These are phyloP conservation scores for Tephrocybe sp. DNA, from an alignment of 768 basidiomycete species.

Conservation along the genomic window DNA sequence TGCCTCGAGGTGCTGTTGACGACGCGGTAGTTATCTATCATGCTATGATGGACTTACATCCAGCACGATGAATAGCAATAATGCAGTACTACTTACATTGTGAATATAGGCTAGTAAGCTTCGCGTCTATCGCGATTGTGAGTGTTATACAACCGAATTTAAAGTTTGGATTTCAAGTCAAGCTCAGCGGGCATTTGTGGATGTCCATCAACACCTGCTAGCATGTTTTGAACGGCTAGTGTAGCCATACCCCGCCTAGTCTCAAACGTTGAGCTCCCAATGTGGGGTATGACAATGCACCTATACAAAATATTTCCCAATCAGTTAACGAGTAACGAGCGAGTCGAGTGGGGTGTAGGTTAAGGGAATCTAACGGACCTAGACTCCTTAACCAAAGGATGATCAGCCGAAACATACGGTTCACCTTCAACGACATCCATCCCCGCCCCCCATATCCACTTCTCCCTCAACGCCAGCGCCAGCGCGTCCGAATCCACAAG, in stretches of 20 bases:
- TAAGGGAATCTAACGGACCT: conserved; percentile 37
- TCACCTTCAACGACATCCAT: conserved; percentile 95
- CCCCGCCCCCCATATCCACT: conserved; percentile 89
- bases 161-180: conserved; percentile 19
- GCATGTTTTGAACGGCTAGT: conserved; percentile 65
- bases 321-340: too few species aligned
- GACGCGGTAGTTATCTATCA: too few species aligned
- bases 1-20: too few species aligned
- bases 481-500: conserved; percentile 91
- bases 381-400: conserved; percentile 78
- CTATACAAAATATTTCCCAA: conserved; percentile 20
- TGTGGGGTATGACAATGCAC: conserved; percentile 84
- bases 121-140: too few species aligned
- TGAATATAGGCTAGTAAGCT: too few species aligned
- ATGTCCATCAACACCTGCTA: conserved; percentile 51
- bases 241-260: conserved; percentile 82
- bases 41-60: too few species aligned
- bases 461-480: conserved; percentile 69
- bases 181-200: conserved; percentile 52
- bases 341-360: neutral
- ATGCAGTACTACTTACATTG: too few species aligned
- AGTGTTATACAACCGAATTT: too few species aligned
- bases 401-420: conserved; percentile 67
- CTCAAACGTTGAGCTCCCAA: conserved; percentile 87
- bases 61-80: too few species aligned